phyloP scores from a whole-genome alignment of 495 filamentous ascomycete species.

The Podospora australis region DNA sequence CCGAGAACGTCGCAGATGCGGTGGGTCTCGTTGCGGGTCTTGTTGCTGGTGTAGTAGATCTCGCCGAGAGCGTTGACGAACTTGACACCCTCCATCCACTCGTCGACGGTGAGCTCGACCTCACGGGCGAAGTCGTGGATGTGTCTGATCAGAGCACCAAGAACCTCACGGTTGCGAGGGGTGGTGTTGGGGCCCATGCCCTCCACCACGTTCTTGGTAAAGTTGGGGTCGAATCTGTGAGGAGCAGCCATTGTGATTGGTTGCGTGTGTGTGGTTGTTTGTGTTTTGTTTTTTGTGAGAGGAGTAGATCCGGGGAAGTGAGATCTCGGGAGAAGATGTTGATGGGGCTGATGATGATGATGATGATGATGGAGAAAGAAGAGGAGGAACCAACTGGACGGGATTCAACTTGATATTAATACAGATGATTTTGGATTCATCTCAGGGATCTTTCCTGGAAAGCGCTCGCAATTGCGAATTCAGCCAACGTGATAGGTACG shows the following conservation, averaged over 20 bases:
- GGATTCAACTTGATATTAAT: slow-evolving; percentile 10
- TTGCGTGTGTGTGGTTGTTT: slow-evolving; percentile 5
- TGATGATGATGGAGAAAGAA: background rate
- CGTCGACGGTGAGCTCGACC: slow-evolving; percentile 69
- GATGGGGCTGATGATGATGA: background rate
- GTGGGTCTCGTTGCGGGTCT: slow-evolving; percentile 68
- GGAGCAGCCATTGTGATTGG: slow-evolving; percentile 15
- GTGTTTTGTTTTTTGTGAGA: background rate
- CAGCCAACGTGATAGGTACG: slow-evolving; percentile 22
- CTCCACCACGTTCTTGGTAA: slow-evolving; percentile 68
- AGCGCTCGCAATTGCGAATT: slow-evolving; percentile 10
- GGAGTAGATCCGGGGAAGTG: background rate
- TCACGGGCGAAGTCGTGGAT: slow-evolving; percentile 81
- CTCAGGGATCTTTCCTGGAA: background rate
- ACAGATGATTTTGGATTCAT: slow-evolving; percentile 1
- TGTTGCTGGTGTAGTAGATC: slow-evolving; percentile 47
- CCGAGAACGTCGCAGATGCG: slow-evolving; percentile 73
- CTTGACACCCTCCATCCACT: slow-evolving; percentile 73
- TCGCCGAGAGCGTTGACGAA: slow-evolving; percentile 49
- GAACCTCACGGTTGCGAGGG: slow-evolving; percentile 58
- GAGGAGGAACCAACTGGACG: slow-evolving; percentile 1
- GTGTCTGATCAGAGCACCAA: slow-evolving; percentile 62
- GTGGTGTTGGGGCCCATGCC: slow-evolving; percentile 69
- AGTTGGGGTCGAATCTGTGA: slow-evolving; percentile 63
- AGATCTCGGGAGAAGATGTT: background rate